Evolutionary conservation across 305 asterid species (phyloP), one percentile per base, ranked within the genome.

Genomic region (Caryopteris hybrid): DNA sequence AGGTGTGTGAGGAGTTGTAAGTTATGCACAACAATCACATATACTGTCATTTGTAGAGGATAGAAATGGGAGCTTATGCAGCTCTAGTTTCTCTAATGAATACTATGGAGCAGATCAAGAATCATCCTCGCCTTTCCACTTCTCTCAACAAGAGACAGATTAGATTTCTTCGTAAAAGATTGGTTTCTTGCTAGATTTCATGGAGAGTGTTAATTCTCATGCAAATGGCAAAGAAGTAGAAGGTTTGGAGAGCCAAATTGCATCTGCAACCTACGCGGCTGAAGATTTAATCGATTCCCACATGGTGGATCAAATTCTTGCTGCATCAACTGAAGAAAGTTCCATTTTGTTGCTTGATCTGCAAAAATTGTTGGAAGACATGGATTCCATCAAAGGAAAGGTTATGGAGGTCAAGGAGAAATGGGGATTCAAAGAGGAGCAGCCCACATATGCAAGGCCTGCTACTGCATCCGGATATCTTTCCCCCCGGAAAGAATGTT

Each of bases 41-140:
- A n/a, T n/a, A n/a, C n/a, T n/a, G n/a, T n/a, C n/a, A n/a, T n/a
- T n/a, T n/a, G n/a, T n/a, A n/a, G n/a, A n/a, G 33, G 5, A 5
- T 27, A 27, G 50, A 38, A 2, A 67, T 67, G 64, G 72, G 64
- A 42, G 72, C 56, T 8, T 54, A 42, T 6, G 56, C 72, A 41
- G 56, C 56, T 25, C 56, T 67, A 11, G 72, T 55, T 27, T 67
- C 34, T 0, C 72, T 67, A 1, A 52, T 41, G 31, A 52, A 39
- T 18, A 31, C 9, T 39, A n/a, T 38, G 22, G 62, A 51, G 2
- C 71, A 36, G 18, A 52, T 66, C 14, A 51, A 41, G 27, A 51
- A n/a, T 14, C 71, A 66, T n/a, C 52, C 42, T 3, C 36, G 13
- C 5, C 21, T 14, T 64, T 64, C 69, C 3, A 9, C 9, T 64